These are phyloP conservation scores for Galium porrigens DNA, from an alignment of 305 asterid genomes.

Conservation along the genomic window DNA sequence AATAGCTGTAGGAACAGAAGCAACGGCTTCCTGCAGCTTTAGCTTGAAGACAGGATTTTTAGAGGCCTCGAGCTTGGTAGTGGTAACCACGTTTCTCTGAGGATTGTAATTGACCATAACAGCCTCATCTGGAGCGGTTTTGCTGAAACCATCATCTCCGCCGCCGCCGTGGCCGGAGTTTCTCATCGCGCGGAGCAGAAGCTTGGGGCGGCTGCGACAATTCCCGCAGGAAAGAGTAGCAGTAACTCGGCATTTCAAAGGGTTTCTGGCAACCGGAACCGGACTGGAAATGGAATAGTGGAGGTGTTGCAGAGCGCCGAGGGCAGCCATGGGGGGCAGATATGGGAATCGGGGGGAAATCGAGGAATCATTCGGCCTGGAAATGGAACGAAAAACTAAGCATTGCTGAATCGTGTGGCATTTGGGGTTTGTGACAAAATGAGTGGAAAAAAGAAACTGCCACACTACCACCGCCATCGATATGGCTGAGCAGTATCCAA, in stretches of 20 bases:
- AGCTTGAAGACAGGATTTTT: conserved; percentile 30
- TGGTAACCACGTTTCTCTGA: conserved; percentile 8
- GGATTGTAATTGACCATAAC: conserved; percentile 9
- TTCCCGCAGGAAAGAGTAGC: conserved; percentile 17
- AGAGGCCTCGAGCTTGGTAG: conserved; percentile 17
- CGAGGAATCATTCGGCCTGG: not conserved
- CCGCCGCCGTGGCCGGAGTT: not conserved
- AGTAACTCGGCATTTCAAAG: conserved; percentile 23
- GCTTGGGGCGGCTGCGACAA: conserved; percentile 20
- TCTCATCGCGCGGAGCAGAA: conserved; percentile 29
- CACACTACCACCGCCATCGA: not conserved
- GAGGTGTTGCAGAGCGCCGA: conserved; percentile 37
- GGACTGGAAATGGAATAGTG: conserved; percentile 16
- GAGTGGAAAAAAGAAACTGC: not conserved
- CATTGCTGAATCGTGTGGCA: not conserved
- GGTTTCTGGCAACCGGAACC: conserved; percentile 27
- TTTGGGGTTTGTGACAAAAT: not conserved
- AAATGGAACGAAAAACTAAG: not conserved
- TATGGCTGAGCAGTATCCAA: not conserved
- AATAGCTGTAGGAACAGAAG: conserved; percentile 36
- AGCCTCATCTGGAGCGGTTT: conserved; percentile 16
- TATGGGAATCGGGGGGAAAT: not conserved
- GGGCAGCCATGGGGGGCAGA: conserved; percentile 28
- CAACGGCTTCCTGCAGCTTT: conserved; percentile 38
- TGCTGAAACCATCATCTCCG: conserved; percentile 25